Conservation (phyloP, 352 stramenopile genomes). For the Phytophthora brassicae region DNA sequence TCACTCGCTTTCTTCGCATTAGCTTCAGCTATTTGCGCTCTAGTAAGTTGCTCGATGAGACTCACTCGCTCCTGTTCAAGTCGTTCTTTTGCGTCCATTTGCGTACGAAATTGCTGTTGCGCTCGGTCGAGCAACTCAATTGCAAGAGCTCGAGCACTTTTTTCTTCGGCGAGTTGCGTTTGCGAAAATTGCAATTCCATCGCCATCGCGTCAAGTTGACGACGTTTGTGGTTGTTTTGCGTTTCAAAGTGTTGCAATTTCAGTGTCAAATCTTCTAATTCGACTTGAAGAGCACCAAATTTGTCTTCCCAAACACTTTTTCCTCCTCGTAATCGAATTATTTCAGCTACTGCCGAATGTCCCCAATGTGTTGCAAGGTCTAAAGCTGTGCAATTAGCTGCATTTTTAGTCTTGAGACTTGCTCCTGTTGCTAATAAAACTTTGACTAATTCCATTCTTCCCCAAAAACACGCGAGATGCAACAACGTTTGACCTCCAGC, state of each 20-base stretch:
- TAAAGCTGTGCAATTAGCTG: slow-evolving; percentile 62
- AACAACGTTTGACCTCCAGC: slow-evolving; percentile 71
- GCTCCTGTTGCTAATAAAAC: slow-evolving; percentile 56
- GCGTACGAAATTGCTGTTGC: slow-evolving; percentile 5
- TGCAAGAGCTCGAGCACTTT: slow-evolving; percentile 27
- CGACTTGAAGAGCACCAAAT: slow-evolving; percentile 59
- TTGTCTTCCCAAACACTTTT: slow-evolving; percentile 80
- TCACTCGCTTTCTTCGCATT: slow-evolving; percentile 33
- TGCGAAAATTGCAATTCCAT: slow-evolving; percentile 44
- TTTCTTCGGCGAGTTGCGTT: slow-evolving; percentile 49
- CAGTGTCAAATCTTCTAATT: slow-evolving; percentile 54
- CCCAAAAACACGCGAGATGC: slow-evolving; percentile 76
- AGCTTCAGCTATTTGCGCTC: slow-evolving; percentile 31
- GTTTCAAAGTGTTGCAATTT: slow-evolving; percentile 24
- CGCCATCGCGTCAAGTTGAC: slow-evolving; percentile 11
- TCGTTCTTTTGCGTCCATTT: slow-evolving; percentile 8
- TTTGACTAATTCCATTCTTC: slow-evolving; percentile 64
- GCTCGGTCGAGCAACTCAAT: slow-evolving; percentile 11
- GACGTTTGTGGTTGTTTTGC: slow-evolving; percentile 34
- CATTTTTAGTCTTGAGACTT: slow-evolving; percentile 76
- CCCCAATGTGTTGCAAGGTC: slow-evolving; percentile 78
- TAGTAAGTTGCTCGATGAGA: slow-evolving; percentile 28
- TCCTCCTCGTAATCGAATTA: slow-evolving; percentile 64
- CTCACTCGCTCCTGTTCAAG: slow-evolving; percentile 13
- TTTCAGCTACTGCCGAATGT: slow-evolving; percentile 65